Percentiles rank a stretch among this genome's conserved stretches.
Evolutionary conservation across 2,329 filamentous ascomycete genomes (phyloP).

Genomic region (Dactylellina parvicollis): DNA sequence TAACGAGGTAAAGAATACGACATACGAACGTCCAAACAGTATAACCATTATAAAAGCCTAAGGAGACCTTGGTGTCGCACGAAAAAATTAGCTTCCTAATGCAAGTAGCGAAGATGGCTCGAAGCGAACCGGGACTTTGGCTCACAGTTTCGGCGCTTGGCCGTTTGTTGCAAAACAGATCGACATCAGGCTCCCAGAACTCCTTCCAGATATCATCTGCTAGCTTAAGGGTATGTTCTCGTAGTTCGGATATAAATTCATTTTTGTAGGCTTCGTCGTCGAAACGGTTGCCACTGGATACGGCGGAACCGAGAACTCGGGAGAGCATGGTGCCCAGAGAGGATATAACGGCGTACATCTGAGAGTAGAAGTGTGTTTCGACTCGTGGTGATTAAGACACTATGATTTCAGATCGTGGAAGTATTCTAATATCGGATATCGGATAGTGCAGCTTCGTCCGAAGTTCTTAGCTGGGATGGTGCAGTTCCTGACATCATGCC

Average conservation of each 20-base stretch:
- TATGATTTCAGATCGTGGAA: background rate
- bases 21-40: conserved; percentile 53
- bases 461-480: conserved; percentile 10
- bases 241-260: conserved; percentile 40
- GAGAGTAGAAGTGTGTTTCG: background rate
- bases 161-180: conserved; percentile 50
- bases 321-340: conserved; percentile 47
- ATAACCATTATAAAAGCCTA: conserved; percentile 50
- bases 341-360: conserved; percentile 46
- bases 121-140: background rate
- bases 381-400: background rate
- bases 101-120: background rate
- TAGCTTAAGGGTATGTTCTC: conserved; percentile 28
- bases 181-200: conserved; percentile 47
- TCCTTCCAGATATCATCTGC: conserved; percentile 49
- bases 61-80: conserved; percentile 22
- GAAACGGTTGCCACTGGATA: conserved; percentile 27
- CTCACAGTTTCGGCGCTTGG: conserved; percentile 42
- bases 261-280: conserved; percentile 35
- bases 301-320: conserved; percentile 33
- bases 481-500: conserved; percentile 41
- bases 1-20: conserved; percentile 1
- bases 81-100: background rate
- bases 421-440: too few relatives aligned
- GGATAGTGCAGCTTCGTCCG: conserved; percentile 13